These are phyloP conservation scores for sunflower (Helianthus annuus) DNA, from an alignment of 129 eudicot genomes.

Conservation along the genomic window DNA sequence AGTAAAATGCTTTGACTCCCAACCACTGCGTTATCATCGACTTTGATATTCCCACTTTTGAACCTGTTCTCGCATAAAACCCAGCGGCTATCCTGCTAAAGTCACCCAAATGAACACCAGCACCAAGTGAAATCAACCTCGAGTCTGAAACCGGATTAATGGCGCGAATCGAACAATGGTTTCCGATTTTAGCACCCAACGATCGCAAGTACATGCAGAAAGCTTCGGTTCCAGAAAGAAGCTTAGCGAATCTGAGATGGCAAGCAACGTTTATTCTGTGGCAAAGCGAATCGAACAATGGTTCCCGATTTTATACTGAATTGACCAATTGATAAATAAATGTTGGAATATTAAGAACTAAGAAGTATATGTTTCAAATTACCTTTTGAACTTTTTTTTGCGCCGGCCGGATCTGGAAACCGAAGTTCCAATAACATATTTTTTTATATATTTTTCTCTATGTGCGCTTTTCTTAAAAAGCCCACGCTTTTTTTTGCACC, in stretches of 20 bases:
- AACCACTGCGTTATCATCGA: slow-evolving; percentile 60
- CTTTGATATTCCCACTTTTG: slow-evolving; percentile 52
- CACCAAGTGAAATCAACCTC: slow-evolving; percentile 50
- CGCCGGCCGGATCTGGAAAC: no score
- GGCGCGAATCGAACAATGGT: slow-evolving; percentile 75
- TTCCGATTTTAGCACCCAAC: slow-evolving; percentile 76
- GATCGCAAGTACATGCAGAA: slow-evolving; percentile 66
- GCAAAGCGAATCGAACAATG: no score
- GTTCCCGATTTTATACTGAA: no score
- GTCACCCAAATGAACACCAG: slow-evolving; percentile 83
- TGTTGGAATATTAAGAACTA: no score
- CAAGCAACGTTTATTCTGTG: slow-evolving; percentile 62
- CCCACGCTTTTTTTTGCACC: no score
- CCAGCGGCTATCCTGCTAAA: slow-evolving; percentile 67
- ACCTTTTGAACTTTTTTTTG: no score
- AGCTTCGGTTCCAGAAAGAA: slow-evolving; percentile 86
- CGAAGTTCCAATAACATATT: no score
- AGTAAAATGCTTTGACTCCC: slow-evolving; percentile 82
- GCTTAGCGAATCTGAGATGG: slow-evolving; percentile 73
- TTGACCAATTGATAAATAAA: no score
- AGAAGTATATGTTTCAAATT: no score
- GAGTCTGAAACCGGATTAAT: slow-evolving; percentile 79
- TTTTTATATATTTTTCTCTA: no score
- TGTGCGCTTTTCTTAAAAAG: no score
- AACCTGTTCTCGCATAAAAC: slow-evolving; percentile 53